Percentiles rank a stretch among this genome's conserved stretches.
Conservation (phyloP, 1,284 basidiomycete species). For the Trichosporon sp. region DNA sequence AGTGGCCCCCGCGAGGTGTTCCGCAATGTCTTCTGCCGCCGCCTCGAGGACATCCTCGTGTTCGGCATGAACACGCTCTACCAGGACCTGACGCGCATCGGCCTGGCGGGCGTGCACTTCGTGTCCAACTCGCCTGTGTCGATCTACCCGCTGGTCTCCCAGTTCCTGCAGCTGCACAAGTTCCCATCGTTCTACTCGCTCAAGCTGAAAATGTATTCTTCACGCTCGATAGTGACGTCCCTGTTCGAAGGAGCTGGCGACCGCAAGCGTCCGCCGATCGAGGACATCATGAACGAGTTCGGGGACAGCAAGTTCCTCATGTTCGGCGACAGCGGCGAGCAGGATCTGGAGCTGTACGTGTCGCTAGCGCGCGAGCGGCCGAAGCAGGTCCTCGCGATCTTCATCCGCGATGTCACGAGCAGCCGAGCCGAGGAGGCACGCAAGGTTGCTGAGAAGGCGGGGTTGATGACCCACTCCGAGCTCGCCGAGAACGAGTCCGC, state of each 20-base stretch:
- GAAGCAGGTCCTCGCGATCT: constrained; percentile 63
- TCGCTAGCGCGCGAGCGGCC: constrained; percentile 70
- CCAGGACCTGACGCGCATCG: constrained; percentile 63
- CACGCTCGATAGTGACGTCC: constrained; percentile 77
- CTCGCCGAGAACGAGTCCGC: constrained; percentile 15
- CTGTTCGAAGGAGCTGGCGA: constrained; percentile 68
- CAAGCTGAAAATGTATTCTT: constrained; percentile 75
- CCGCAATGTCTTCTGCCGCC: constrained; percentile 60
- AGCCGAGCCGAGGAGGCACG: constrained; percentile 33
- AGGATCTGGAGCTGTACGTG: constrained; percentile 82
- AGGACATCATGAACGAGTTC: constrained; percentile 74
- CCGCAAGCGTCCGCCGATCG: constrained; percentile 75
- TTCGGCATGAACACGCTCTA: constrained; percentile 88
- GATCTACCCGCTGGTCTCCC: constrained; percentile 73
- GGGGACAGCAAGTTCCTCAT: constrained; percentile 74
- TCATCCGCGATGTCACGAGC: constrained; percentile 71
- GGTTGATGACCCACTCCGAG: background rate
- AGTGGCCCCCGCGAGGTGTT: constrained; percentile 74
- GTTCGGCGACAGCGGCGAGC: constrained; percentile 84
- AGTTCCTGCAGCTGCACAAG: constrained; percentile 72
- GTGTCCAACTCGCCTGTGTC: constrained; percentile 91
- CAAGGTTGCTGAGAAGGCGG: constrained; percentile 4
- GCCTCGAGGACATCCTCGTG: constrained; percentile 72
- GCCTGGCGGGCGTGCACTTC: constrained; percentile 78
- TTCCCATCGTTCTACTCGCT: constrained; percentile 61